These are phyloP conservation scores for Malassezia yamatoensis DNA, from an alignment of 1,284 basidiomycete genomes.

Conservation along the genomic window DNA sequence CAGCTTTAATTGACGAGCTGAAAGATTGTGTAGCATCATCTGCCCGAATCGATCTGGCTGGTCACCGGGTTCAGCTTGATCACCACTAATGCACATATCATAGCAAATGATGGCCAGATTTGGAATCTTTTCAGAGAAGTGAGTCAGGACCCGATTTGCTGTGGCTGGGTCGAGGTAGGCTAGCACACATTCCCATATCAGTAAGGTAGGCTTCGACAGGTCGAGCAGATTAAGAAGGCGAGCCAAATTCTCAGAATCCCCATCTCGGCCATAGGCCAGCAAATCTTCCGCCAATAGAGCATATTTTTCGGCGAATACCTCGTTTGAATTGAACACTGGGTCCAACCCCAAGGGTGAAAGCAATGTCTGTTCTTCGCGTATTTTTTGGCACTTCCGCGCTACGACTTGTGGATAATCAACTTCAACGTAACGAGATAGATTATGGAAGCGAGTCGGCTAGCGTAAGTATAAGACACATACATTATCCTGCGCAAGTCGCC, in stretches of 20 bases:
- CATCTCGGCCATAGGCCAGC: background rate
- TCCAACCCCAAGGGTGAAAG: background rate
- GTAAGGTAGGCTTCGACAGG: constrained; percentile 24
- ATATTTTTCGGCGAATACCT: constrained; percentile 17
- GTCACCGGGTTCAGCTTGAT: constrained; percentile 1
- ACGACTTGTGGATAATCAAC: constrained; percentile 81
- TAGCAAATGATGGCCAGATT: constrained; percentile 26
- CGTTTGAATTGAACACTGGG: background rate
- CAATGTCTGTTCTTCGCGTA: constrained; percentile 48
- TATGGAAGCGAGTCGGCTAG: constrained; percentile 50
- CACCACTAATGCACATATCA: constrained; percentile 40
- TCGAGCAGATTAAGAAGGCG: constrained; percentile 17
- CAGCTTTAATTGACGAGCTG: constrained; percentile 30
- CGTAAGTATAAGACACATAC: background rate
- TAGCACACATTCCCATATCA: constrained; percentile 46
- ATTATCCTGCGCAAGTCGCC: constrained; percentile 61
- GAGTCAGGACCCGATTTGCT: constrained; percentile 23
- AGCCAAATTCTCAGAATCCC: no score
- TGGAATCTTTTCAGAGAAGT: constrained; percentile 12
- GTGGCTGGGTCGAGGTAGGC: constrained; percentile 29
- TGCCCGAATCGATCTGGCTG: constrained; percentile 28
- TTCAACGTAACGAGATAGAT: constrained; percentile 60
- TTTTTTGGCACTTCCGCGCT: constrained; percentile 68
- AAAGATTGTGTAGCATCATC: constrained; percentile 46
- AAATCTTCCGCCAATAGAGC: constrained; percentile 20